phyloP scores from a whole-genome alignment of 1,284 basidiomycete genomes.

The Leccinum angustisporum region DNA sequence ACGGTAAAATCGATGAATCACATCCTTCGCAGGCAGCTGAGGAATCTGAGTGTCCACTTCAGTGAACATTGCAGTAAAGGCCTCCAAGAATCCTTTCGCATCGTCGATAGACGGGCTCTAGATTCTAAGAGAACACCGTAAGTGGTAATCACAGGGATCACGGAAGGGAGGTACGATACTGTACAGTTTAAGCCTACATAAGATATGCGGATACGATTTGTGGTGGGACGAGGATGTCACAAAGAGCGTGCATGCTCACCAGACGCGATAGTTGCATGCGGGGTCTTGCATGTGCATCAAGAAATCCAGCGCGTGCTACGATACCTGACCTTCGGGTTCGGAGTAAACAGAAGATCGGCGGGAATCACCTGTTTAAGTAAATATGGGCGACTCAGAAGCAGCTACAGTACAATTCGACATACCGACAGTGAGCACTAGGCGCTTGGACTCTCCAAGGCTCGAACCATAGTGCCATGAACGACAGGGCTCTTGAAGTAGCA shows the following conservation, averaged over 20 bases:
- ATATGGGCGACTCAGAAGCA: too few species aligned
- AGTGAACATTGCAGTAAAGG: constrained; percentile 62
- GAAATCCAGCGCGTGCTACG: constrained; percentile 82
- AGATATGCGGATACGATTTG: neutral
- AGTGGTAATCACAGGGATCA: neutral
- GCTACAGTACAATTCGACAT: too few species aligned
- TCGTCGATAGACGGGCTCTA: constrained; percentile 79
- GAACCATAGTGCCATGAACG: too few species aligned
- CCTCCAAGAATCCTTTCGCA: constrained; percentile 81
- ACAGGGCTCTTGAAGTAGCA: too few species aligned
- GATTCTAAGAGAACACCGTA: constrained; percentile 8
- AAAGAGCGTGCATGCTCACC: constrained; percentile 44
- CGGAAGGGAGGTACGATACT: constrained; percentile 39
- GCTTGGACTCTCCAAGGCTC: too few species aligned
- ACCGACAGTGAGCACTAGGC: too few species aligned
- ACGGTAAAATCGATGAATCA: constrained; percentile 82
- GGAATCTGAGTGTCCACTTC: constrained; percentile 82
- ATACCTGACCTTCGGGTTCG: constrained; percentile 76
- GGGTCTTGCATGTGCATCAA: constrained; percentile 62
- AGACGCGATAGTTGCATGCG: constrained; percentile 79
- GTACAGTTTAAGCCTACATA: constrained; percentile 70
- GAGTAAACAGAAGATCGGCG: too few species aligned
- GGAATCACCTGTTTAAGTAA: too few species aligned
- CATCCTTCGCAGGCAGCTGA: constrained; percentile 80
- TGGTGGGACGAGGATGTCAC: neutral